Conservation (phyloP, 495 filamentous ascomycete species). For the Aspergillus bertholletiae region DNA sequence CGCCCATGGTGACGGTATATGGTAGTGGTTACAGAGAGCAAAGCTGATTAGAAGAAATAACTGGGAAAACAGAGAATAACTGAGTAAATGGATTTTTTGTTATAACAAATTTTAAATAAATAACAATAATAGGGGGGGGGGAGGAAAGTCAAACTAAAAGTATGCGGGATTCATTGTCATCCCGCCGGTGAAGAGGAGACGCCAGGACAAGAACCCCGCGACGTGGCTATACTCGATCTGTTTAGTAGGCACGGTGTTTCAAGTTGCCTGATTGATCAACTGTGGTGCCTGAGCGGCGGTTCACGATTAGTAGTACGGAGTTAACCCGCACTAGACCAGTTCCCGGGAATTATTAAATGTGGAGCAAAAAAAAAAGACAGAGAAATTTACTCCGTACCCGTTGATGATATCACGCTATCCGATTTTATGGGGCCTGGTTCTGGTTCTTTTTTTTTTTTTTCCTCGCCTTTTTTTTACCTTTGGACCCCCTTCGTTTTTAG, state of each 20-base stretch:
- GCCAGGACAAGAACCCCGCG: background rate
- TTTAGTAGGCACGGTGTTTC: background rate
- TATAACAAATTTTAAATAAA: too few relatives aligned
- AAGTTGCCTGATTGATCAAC: background rate
- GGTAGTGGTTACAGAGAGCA: background rate
- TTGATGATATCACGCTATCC: background rate
- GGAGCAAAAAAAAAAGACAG: too few relatives aligned
- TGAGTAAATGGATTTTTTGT: too few relatives aligned
- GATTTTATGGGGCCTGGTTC: background rate
- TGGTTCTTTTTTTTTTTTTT: constrained; percentile 4
- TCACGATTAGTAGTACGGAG: background rate
- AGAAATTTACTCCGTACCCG: background rate
- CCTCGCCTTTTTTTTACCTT: background rate
- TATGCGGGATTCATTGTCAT: background rate
- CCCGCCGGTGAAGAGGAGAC: background rate
- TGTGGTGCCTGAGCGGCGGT: background rate
- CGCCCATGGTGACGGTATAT: constrained; percentile 24
- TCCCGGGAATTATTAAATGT: background rate
- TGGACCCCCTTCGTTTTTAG: too few relatives aligned
- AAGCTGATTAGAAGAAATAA: background rate
- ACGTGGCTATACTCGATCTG: background rate
- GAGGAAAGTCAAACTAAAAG: background rate
- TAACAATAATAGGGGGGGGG: too few relatives aligned
- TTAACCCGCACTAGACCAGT: background rate
- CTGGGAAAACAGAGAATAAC: background rate